Base-by-base conservation (phyloP, 1,284 basidiomycete species). In the Trichosporon sp. region DNA sequence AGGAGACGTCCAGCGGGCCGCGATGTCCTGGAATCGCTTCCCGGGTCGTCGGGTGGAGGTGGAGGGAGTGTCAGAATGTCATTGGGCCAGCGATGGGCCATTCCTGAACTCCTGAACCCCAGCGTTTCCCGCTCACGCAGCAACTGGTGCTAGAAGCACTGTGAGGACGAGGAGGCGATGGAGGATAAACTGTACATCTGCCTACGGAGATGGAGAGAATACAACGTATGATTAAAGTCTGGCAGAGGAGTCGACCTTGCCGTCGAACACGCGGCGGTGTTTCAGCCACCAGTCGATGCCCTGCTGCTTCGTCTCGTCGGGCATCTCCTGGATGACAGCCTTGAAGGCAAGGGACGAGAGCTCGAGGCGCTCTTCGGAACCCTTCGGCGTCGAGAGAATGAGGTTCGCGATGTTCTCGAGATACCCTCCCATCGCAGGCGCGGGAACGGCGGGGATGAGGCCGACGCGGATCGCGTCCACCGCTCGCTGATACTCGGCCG, bases 201-300 rank as follows among this genome's bases (percentile, higher is more conserved):
- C 65, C 21, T 32, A 12, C 21, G 29, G 29, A 60, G 56, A 31
- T n/a, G 27, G 11, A 32, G 8, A 13, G 23, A 23, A 58, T 38
- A 62, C 25, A 44, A 58, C 35, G 21, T 25, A 29, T 34, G 25
- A 11, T 51, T 53, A 67, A 8, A 65, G 64, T 44, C 58, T 62
- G 12, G 66, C 66, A 18, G 56, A 15, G 3, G 56, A 18, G 29
- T 60, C 56, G 18, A 66, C 69, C 35, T 65, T 63, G 31, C 47
- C 38, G 13, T 73, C 68, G 27, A 74, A 70, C 15, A 53, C 66
- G 35, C 70, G 34, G n/a, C 70, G 72, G 72, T 75, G 75, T 21
- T 65, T 65, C 13, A 75, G 62, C 79, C 79, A 80, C 79, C 79
- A 80, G 11, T 76, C 75, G 13, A 78, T 74, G 1, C 76, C 79